Conservation (phyloP, 1,284 basidiomycete species). For the Malassezia sympodialis region DNA sequence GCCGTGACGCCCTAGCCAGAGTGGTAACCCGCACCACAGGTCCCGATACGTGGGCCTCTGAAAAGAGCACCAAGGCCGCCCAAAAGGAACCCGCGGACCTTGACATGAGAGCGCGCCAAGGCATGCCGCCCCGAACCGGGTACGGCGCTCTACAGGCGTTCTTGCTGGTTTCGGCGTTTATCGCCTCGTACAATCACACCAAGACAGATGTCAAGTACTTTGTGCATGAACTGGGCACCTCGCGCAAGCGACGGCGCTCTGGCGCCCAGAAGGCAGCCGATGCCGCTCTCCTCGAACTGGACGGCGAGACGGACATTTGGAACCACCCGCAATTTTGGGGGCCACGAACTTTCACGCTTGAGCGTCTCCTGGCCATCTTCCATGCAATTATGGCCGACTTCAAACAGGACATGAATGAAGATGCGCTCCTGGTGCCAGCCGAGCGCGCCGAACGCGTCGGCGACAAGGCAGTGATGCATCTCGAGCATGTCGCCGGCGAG, state of each 20-base stretch:
- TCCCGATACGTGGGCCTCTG: slow-evolving; percentile 29
- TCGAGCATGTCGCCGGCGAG: slow-evolving; percentile 17
- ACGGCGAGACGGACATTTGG: slow-evolving; percentile 51
- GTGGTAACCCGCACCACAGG: slow-evolving; percentile 28
- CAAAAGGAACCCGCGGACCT: not conserved
- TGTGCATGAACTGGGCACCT: slow-evolving; percentile 28
- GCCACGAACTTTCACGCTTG: slow-evolving; percentile 68
- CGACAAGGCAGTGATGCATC: slow-evolving; percentile 4
- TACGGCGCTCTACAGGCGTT: slow-evolving; percentile 53
- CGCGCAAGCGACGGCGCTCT: slow-evolving; percentile 18
- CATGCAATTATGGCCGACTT: slow-evolving; percentile 67
- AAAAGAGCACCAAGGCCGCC: not conserved
- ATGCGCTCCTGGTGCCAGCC: slow-evolving; percentile 8
- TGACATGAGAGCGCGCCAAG: not conserved
- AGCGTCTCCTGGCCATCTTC: slow-evolving; percentile 71
- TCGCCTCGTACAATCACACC: slow-evolving; percentile 75
- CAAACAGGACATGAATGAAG: slow-evolving; percentile 17
- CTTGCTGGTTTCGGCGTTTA: slow-evolving; percentile 67
- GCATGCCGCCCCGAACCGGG: slow-evolving; percentile 9
- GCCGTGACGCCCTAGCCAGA: slow-evolving; percentile 32
- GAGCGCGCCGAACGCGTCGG: slow-evolving; percentile 13
- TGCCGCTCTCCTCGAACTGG: slow-evolving; percentile 18
- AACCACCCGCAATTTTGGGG: slow-evolving; percentile 69
- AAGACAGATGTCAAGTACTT: slow-evolving; percentile 59
- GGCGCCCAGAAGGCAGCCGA: slow-evolving; percentile 9